A percentile compares a stretch with the other conserved stretches of the same genome.
Conservation (phyloP, 805 yeast species). For the Saccharomycopsis olivae region DNA sequence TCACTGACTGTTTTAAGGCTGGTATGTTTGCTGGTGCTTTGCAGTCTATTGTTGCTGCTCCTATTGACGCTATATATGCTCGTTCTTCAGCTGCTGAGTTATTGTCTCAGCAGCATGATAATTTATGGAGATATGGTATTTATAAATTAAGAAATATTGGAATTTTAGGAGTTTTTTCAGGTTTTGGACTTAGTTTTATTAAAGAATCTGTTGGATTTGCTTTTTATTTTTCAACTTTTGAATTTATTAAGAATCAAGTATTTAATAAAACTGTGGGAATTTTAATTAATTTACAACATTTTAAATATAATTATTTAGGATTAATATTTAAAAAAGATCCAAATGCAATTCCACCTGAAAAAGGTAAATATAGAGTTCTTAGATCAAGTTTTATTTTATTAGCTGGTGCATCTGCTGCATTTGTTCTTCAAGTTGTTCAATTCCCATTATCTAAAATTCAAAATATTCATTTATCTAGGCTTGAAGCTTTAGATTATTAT, state of each 20-base stretch:
- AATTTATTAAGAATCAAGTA: conserved; percentile 62
- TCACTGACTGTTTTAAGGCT: conserved; percentile 56
- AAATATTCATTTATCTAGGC: conserved; percentile 62
- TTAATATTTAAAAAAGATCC: conserved; percentile 21
- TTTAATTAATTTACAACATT: conserved; percentile 32
- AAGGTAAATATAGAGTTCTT: conserved; percentile 32
- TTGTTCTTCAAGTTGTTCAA: conserved; percentile 64
- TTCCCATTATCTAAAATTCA: conserved; percentile 78
- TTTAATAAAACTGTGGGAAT: conserved; percentile 37
- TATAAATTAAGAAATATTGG: conserved; percentile 67
- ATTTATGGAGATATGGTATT: conserved; percentile 68
- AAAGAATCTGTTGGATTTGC: conserved; percentile 84
- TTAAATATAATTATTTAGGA: conserved; percentile 27
- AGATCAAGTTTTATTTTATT: conserved; percentile 59
- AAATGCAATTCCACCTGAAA: conserved; percentile 20
- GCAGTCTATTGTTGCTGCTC: conserved; percentile 89
- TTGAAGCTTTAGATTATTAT: conserved; percentile 61
- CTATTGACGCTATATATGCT: conserved; percentile 82
- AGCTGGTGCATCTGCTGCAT: conserved; percentile 86
- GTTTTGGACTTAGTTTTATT: conserved; percentile 63
- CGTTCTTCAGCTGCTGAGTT: conserved; percentile 71
- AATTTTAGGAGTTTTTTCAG: conserved; percentile 78
- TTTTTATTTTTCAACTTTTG: conserved; percentile 72
- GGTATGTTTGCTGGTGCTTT: conserved; percentile 81
- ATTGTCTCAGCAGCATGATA: conserved; percentile 41